These are phyloP conservation scores for Suhomyces canberraensis DNA, from an alignment of 805 yeast species.

Conservation along the genomic window DNA sequence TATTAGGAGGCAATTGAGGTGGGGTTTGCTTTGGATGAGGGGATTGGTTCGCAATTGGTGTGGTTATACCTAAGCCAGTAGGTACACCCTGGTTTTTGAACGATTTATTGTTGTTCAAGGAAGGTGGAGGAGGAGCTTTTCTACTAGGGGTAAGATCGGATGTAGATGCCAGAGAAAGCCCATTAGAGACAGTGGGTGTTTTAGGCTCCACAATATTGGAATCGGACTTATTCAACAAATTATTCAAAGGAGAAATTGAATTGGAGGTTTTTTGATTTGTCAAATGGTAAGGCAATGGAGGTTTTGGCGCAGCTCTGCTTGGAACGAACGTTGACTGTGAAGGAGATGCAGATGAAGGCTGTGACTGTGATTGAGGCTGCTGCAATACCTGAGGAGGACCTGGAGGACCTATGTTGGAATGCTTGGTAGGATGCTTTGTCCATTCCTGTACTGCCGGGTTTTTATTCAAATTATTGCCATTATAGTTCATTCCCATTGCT, in stretches of 20 bases:
- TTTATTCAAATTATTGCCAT: slow-evolving; percentile 21
- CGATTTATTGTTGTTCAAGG: slow-evolving; percentile 6
- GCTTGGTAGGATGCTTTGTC: slow-evolving; percentile 31
- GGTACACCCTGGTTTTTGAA: slow-evolving; percentile 11
- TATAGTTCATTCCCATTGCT: slow-evolving; percentile 18
- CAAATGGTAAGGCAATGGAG: slow-evolving; percentile 41
- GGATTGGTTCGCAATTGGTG: slow-evolving; percentile 13
- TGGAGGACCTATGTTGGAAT: slow-evolving; percentile 4
- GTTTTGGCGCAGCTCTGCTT: slow-evolving; percentile 40
- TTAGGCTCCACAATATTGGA: not conserved
- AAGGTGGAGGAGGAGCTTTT: slow-evolving; percentile 51
- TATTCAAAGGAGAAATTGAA: slow-evolving; percentile 31
- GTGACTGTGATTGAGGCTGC: slow-evolving; percentile 3
- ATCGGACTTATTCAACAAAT: slow-evolving; percentile 25
- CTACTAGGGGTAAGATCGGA: slow-evolving; percentile 43
- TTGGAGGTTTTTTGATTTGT: slow-evolving; percentile 14
- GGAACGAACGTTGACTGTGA: slow-evolving; percentile 27
- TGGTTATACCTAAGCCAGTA: slow-evolving; percentile 23
- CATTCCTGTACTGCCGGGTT: slow-evolving; percentile 39
- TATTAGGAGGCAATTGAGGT: slow-evolving; percentile 26
- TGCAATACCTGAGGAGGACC: not conserved
- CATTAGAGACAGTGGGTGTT: not conserved
- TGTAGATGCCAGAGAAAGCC: not conserved
- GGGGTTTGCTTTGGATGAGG: slow-evolving; percentile 29
- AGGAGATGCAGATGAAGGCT: slow-evolving; percentile 7